Evolutionary conservation across 2,329 filamentous ascomycete species (phyloP), one percentile per base, ranked within the genome.

Genomic region (Periglandula ipomoeae): DNA sequence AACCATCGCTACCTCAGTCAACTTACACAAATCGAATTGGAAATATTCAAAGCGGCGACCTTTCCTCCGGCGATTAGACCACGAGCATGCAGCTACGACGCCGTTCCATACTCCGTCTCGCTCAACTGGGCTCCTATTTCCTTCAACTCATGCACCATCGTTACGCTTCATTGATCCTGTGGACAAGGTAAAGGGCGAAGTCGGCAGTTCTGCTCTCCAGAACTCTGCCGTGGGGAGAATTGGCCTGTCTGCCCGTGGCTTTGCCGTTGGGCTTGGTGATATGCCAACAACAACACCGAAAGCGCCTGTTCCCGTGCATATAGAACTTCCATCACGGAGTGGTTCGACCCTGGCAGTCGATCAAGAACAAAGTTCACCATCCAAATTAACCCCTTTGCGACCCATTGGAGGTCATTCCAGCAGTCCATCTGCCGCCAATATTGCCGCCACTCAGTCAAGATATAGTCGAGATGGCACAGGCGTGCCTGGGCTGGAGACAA

Each of bases 81-180:
- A 53, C 23, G 50, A 48, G 8, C 54, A 59, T 34, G 53, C 56
- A 30, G 42, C 53, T 1, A 48, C 50, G 19, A 59, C 53, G 41
- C 49, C 57, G 6, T 48, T 68, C 13, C 66, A 68, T 43, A 75
- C 72, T 7, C 72, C 72, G 2, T 74, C 70, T n/a, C 70, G 70
- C 44, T 69, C 70, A 65, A 72, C 70, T 3, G 68, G 73, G 3
- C 61, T 67, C 45, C 60, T 67, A 6, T 61, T 67, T 26, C 62
- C 67, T 5, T 62, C 69, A 51, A 58, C 64, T 6, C 65, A 63
- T 26, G 55, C 58, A 2, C 35, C 61, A 20, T 52, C 57, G 9
- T 47, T 59, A 20, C 58, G 57, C 23, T 55, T 56, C 13, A 66
- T 66, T 56, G 57, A 61, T 15, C 53, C 63, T 13, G 52, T 66